Evolutionary conservation across 1,284 basidiomycete genomes (phyloP).

Genomic region (Ceratorhiza oryzae-sativae): DNA sequence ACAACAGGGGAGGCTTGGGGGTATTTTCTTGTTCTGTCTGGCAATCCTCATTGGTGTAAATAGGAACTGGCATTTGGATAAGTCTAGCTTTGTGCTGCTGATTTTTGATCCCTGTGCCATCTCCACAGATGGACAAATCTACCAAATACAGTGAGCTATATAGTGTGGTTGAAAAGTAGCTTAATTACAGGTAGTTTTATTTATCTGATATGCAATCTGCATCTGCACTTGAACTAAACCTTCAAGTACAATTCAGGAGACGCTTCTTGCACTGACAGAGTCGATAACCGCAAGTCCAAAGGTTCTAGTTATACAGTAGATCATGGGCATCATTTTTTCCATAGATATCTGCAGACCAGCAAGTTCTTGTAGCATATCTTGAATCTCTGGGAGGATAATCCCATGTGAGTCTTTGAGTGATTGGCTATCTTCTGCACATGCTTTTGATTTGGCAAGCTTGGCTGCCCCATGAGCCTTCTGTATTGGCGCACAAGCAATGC

Average conservation of each 20-base stretch:
- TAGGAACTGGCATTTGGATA: neutral
- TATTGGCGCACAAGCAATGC: neutral
- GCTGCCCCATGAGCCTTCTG: neutral
- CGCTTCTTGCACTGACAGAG: conserved; percentile 2
- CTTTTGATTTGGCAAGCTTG: neutral
- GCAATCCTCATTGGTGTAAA: neutral
- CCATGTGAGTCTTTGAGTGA: neutral
- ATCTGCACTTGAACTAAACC: conserved; percentile 5
- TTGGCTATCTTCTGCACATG: neutral
- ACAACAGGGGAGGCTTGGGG: neutral
- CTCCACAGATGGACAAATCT: conserved; percentile 24
- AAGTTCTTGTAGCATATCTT: neutral
- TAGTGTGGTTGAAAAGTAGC: no score
- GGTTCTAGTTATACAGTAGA: neutral
- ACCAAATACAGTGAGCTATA: neutral
- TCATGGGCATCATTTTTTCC: neutral
- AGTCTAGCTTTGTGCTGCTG: conserved; percentile 12
- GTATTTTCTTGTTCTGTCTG: neutral
- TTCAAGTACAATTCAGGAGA: neutral
- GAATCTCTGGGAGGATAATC: neutral
- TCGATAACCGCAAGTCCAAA: neutral
- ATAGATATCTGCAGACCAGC: neutral
- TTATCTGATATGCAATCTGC: conserved; percentile 7
- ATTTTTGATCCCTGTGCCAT: conserved; percentile 29
- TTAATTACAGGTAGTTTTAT: neutral